Conservation (phyloP, 345 rosid species). For the Syzygium grande region DNA sequence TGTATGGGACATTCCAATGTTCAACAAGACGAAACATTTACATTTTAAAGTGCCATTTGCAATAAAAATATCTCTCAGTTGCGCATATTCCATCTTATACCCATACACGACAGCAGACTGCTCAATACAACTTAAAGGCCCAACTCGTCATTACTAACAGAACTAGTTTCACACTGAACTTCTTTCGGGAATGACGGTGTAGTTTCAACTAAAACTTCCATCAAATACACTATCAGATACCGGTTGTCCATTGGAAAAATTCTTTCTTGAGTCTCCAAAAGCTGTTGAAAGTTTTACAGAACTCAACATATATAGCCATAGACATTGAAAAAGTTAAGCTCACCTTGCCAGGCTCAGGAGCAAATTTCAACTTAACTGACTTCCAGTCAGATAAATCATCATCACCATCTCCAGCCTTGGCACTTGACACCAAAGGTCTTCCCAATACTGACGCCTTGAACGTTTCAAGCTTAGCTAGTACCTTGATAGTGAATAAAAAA, state of each 20-base stretch:
- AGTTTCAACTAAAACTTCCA: neutral
- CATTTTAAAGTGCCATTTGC: neutral
- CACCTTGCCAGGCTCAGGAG: slow-evolving; percentile 69
- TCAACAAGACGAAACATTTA: neutral
- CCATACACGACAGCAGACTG: neutral
- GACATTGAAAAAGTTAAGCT: neutral
- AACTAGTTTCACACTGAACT: neutral
- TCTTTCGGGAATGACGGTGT: neutral
- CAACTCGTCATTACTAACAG: neutral
- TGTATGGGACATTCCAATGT: neutral
- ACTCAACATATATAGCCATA: neutral
- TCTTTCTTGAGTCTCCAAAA: neutral
- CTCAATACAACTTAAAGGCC: neutral
- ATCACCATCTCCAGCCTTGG: slow-evolving; percentile 33
- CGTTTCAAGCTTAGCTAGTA: slow-evolving; percentile 64
- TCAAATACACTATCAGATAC: neutral
- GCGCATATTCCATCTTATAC: neutral
- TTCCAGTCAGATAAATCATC: slow-evolving; percentile 83
- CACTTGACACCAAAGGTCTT: slow-evolving; percentile 30
- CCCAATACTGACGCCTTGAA: slow-evolving; percentile 52
- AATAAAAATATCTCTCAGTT: neutral
- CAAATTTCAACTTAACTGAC: slow-evolving; percentile 46
- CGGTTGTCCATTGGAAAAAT: neutral
- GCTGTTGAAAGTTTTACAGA: neutral
- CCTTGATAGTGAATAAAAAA: slow-evolving; percentile 24